Base-by-base conservation (phyloP, 331 rosid genomes). In the Dryas integrifolia region DNA sequence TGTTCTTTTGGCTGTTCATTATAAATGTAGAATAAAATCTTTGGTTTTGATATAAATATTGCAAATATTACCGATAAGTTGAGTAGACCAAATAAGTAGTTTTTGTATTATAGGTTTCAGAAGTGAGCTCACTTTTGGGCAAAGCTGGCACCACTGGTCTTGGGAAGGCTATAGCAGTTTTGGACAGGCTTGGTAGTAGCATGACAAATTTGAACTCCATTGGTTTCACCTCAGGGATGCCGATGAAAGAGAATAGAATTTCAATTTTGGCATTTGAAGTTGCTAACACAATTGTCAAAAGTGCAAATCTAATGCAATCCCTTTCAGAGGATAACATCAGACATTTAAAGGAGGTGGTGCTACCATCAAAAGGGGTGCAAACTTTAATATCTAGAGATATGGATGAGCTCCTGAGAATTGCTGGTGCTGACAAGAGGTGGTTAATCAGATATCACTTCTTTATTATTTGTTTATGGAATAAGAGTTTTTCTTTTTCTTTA, bases 111-210 rank as follows among this genome's bases (percentile, higher is more conserved):
- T 82, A 95, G 99, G 99, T 95, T 40, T 92, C 99, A 62, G 99
- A 95, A 85, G 90, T 92, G 82, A 90, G 99, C 82, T 90, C 90
- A 60, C 89, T 88, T 78, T 82, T 95, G 82, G 98, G 98, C 52
- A 83, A 92, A 83, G 99, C 99, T 74, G 96, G 99, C 81, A 95
- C 97, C 52, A 96, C 79, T 48, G 94, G 99, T 81, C 86, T 95
- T 70, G 99, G 99, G 79, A 95, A 95, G 86, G 99, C 99, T 18
- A 98, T 92, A 48, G 99, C 92, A 43, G 97, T 95, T 74, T 85
- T 95, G 92, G 98, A 95, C 84, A 95, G 96, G n/a, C 89, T 95
- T 82, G 98, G 97, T 38, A 95, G 99, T 81, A 95, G 99, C 80
- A 88, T 95, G 92, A 88, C 98, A 53, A 90, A 76, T 85, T 88